Evolutionary conservation across 148 eudicot genomes (phyloP).

Genomic region (Silene latifolia): DNA sequence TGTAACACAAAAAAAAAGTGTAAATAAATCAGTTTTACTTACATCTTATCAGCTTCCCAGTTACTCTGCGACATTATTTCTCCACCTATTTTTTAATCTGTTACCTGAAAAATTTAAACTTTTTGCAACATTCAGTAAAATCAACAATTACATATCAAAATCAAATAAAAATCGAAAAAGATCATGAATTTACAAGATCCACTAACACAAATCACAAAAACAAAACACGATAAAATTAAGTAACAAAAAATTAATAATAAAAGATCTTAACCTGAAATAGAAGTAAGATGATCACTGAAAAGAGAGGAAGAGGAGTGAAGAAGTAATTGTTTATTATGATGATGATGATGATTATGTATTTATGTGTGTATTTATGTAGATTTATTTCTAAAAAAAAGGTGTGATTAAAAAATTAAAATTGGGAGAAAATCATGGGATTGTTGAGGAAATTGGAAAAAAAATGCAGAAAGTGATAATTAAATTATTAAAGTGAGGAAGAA

Average conservation of each 20-base stretch:
- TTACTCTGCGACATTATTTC: constrained; percentile 46
- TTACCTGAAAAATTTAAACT: constrained; percentile 16
- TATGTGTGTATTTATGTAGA: not conserved
- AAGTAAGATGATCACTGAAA: constrained; percentile 23
- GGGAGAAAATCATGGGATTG: not conserved
- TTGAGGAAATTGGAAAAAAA: not conserved
- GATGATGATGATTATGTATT: not conserved
- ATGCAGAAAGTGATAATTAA: not conserved
- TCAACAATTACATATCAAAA: constrained; percentile 4
- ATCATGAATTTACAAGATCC: constrained; percentile 23
- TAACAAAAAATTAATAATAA: not conserved
- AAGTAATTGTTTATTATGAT: not conserved
- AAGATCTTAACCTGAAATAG: constrained; percentile 6
- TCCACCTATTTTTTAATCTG: constrained; percentile 20
- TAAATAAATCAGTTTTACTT: constrained; percentile 13
- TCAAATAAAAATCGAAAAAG: not conserved
- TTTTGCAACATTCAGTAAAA: not conserved
- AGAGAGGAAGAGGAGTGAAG: constrained; percentile 2
- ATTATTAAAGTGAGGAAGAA: not conserved
- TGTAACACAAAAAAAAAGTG: not conserved
- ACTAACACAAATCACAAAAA: constrained; percentile 3
- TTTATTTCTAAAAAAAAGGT: not conserved
- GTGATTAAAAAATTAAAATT: not conserved
- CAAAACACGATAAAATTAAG: not conserved
- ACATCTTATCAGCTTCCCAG: constrained; percentile 61